A percentile compares a stretch with the other conserved stretches of the same genome.
These are phyloP conservation scores for Amorphotheca resinae DNA, from an alignment of 495 filamentous ascomycete species.

Conservation along the genomic window DNA sequence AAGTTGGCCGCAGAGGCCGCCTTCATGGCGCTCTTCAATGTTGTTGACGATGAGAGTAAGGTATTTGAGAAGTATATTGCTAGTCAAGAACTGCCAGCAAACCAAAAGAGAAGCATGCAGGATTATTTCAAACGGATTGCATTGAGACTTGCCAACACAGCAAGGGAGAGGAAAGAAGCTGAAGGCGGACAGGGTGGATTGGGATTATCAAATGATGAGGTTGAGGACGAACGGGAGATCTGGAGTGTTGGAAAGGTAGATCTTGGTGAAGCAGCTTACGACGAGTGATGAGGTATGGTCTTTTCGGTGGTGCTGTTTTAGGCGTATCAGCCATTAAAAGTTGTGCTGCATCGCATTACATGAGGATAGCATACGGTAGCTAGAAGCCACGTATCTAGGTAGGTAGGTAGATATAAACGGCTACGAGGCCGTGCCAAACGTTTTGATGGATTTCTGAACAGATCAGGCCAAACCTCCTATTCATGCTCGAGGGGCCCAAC, in stretches of 20 bases:
- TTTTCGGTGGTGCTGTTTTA: background rate
- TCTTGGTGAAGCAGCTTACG: conserved; percentile 40
- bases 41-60: conserved; percentile 71
- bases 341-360: conserved; percentile 7
- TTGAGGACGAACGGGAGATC: conserved; percentile 87
- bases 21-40: conserved; percentile 85
- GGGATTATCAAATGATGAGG: conserved; percentile 74
- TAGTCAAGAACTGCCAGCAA: conserved; percentile 47
- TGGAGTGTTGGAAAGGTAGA: conserved; percentile 93
- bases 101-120: conserved; percentile 76
- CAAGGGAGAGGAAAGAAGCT: conserved; percentile 76
- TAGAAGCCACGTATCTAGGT: no score
- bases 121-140: conserved; percentile 96
- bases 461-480: no score
- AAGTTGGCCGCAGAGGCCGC: conserved; percentile 92
- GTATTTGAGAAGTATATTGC: conserved; percentile 89
- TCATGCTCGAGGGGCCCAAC: no score
- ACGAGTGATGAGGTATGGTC: conserved; percentile 11
- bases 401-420: no score
- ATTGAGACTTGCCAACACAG: conserved; percentile 66
- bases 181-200: conserved; percentile 80
- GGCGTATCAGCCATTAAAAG: background rate
- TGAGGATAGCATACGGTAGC: background rate
- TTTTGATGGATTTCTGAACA: no score
- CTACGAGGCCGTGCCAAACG: no score